phyloP scores from a whole-genome alignment of 192 early-diverging fungal genomes.

The Fimicolochytrium jonesii region DNA sequence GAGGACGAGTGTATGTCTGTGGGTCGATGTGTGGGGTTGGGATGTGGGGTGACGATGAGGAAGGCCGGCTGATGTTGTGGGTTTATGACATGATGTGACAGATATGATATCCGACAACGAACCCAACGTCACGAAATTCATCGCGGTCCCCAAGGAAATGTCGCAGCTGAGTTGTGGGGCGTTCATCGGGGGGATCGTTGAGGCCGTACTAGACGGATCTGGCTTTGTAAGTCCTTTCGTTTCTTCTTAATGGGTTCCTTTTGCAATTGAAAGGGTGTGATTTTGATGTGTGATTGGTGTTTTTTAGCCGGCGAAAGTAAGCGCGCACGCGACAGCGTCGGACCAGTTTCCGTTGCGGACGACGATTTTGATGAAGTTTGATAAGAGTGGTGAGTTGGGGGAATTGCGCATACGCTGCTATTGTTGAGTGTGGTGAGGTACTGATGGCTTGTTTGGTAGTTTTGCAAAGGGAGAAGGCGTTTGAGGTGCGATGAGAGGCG shows the following conservation, averaged over 20 bases:
- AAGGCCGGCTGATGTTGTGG: too few species aligned
- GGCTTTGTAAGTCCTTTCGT: constrained; percentile 77
- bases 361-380: constrained; percentile 95
- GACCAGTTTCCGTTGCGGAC: constrained; percentile 85
- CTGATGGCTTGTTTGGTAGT: too few species aligned
- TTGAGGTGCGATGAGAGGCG: constrained; percentile 2
- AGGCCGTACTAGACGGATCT: constrained; percentile 85
- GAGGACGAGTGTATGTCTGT: constrained; percentile 86
- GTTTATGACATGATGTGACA: constrained; percentile 21
- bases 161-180: constrained; percentile 89
- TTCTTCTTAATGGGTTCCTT: too few species aligned
- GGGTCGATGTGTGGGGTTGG: neutral
- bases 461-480: constrained; percentile 5
- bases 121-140: constrained; percentile 80
- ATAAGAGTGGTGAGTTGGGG: constrained; percentile 54
- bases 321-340: constrained; percentile 85
- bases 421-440: too few species aligned
- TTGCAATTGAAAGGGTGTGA: constrained; percentile 13
- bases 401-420: too few species aligned
- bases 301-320: constrained; percentile 81
- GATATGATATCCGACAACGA: constrained; percentile 99
- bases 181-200: constrained; percentile 94
- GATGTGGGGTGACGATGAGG: too few species aligned
- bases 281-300: too few species aligned
- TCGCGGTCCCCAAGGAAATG: constrained; percentile 92